Conservation (phyloP, 2,329 filamentous ascomycete genomes). For the Scedosporium boydii region DNA sequence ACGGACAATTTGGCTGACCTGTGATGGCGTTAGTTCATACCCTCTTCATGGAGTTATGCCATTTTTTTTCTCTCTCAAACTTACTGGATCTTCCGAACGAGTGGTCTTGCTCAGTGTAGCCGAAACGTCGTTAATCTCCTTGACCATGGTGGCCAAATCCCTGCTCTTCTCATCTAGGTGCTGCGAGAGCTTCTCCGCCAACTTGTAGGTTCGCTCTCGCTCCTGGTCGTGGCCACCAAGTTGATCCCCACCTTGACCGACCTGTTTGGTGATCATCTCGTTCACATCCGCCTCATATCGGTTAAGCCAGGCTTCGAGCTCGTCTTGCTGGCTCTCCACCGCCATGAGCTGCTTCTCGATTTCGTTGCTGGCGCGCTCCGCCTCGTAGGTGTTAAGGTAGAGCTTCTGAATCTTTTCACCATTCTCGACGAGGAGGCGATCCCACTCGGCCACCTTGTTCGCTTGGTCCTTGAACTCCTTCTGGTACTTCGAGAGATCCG, state of each 20-base stretch:
- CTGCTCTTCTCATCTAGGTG: constrained; percentile 89
- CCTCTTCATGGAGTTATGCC: background rate
- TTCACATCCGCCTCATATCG: constrained; percentile 89
- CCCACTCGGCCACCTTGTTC: constrained; percentile 79
- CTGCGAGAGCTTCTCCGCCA: constrained; percentile 87
- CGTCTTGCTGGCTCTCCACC: constrained; percentile 88
- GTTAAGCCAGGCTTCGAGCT: constrained; percentile 80
- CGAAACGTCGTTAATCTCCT: constrained; percentile 94
- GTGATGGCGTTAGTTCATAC: constrained; percentile 13
- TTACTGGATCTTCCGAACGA: constrained; percentile 79
- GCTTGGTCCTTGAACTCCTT: constrained; percentile 94
- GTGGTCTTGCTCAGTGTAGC: constrained; percentile 78
- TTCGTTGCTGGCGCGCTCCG: constrained; percentile 84
- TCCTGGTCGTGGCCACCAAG: constrained; percentile 88
- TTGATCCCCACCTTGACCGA: constrained; percentile 63
- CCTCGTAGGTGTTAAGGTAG: constrained; percentile 85
- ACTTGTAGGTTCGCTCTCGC: constrained; percentile 89
- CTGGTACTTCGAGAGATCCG: constrained; percentile 89
- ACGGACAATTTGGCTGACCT: constrained; percentile 91
- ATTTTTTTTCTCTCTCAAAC: constrained; percentile 20
- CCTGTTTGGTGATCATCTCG: constrained; percentile 71
- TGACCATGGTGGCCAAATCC: constrained; percentile 91
- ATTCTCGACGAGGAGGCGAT: constrained; percentile 85
- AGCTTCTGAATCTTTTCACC: constrained; percentile 91
- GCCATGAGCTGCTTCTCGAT: constrained; percentile 84